Percentiles rank a stretch among this genome's conserved stretches.
These are phyloP conservation scores for Termitomyces sp. DNA, from an alignment of 768 basidiomycete species.

Conservation along the genomic window DNA sequence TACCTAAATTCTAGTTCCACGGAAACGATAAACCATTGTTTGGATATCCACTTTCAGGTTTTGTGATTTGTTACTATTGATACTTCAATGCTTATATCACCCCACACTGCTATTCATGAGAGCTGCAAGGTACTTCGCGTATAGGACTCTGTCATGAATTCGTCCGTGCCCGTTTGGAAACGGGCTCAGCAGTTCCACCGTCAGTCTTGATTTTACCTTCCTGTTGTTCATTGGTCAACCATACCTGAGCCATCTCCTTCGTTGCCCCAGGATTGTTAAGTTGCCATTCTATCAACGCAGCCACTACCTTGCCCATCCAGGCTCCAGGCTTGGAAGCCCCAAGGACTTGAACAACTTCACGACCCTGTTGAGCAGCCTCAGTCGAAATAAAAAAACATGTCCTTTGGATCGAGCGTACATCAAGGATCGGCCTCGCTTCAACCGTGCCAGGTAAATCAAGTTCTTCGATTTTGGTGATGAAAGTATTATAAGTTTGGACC, in stretches of 20 bases:
- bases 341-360: constrained; percentile 52
- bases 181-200: constrained; percentile 21
- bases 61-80: neutral
- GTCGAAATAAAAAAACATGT: neutral
- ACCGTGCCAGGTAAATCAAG: constrained; percentile 55
- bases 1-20: no score
- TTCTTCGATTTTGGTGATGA: constrained; percentile 55
- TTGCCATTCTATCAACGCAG: constrained; percentile 81
- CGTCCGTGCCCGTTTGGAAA: constrained; percentile 35
- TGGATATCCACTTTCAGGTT: neutral
- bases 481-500: constrained; percentile 60
- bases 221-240: constrained; percentile 56
- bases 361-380: constrained; percentile 50
- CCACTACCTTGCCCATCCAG: constrained; percentile 61
- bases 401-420: constrained; percentile 46
- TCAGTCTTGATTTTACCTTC: constrained; percentile 37
- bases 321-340: constrained; percentile 55
- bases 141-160: constrained; percentile 16
- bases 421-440: constrained; percentile 69
- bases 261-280: constrained; percentile 66
- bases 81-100: neutral
- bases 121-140: neutral
- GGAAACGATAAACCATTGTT: no score
- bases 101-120: neutral
- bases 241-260: constrained; percentile 61